Evolutionary conservation across 202 grass and related monocot genomes (phyloP), one percentile per base, ranked within the genome.

Genomic region (Zoysia matrella): DNA sequence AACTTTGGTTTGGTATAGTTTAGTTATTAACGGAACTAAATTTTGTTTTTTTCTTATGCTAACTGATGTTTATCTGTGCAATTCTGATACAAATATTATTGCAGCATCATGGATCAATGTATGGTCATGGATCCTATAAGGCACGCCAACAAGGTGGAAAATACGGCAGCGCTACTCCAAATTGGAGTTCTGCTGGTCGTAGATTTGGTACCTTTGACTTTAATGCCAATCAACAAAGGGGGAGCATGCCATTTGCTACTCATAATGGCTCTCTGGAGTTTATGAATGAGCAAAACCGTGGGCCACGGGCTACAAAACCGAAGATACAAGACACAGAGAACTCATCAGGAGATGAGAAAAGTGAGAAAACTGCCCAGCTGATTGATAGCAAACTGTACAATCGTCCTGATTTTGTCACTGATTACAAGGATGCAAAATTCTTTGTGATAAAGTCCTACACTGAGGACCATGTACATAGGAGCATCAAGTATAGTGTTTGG

Each of bases 401-500:
- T 43, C 68, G 66, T 68, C 74, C 84, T 78, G 89, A 87, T 86
- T 94, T 94, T 87, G 54, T 84, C 69, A 85, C 78, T 4, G 86
- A 89, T n/a, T 89, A 94, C 81, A 91, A 89, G 74, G 81, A 89
- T 81, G 92, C 86, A 4, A 89, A 76, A 56, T 94, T 94, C 75
- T 91, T 94, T 77, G 87, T 91, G 82, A 91, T 94, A 87, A 94
- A 94, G 72, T 94, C 92, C 61, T 89, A 89, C 80, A 91, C 78
- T 4, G 89, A 94, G 80, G 92, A 94, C 79, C 83, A 94, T 91
- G 86, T 94, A 76, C 92, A 94, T 84, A 87, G 79, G 81, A 94
- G 92, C 74, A 91, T 94, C 77, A 94, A 94, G 71, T 94, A 94
- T 73, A 83, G 52, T 87, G 92, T 94, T 72, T 94, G 92, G 92